Evolutionary conservation across 1,139 yeast genomes (phyloP).

Genomic region (Pichia sp.): DNA sequence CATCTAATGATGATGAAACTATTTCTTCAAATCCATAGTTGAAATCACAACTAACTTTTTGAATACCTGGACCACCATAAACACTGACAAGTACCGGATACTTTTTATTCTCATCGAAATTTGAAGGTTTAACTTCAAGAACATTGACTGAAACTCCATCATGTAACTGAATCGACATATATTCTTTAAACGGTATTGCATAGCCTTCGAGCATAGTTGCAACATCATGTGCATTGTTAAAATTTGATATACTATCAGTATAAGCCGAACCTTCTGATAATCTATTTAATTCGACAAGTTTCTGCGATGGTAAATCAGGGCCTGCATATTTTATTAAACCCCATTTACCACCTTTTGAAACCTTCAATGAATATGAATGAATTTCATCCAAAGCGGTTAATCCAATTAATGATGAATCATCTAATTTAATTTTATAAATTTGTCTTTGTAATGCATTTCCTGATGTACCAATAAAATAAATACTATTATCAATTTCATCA

Average conservation of each 20-base stretch:
- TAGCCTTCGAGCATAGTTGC: constrained; percentile 32
- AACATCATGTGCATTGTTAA: constrained; percentile 31
- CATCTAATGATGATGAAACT: constrained; percentile 60
- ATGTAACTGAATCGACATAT: constrained; percentile 33
- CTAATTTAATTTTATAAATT: constrained; percentile 38
- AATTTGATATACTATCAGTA: constrained; percentile 25
- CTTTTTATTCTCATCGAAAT: constrained; percentile 50
- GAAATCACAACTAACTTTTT: constrained; percentile 52
- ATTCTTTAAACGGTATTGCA: constrained; percentile 52
- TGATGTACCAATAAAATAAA: constrained; percentile 62
- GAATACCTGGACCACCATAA: constrained; percentile 96
- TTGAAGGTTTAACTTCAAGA: constrained; percentile 69
- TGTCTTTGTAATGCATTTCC: constrained; percentile 52
- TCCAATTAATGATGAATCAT: constrained; percentile 16
- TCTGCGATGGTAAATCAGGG: constrained; percentile 63
- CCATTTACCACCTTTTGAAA: constrained; percentile 53
- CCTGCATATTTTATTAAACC: constrained; percentile 52
- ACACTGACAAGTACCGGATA: constrained; percentile 79
- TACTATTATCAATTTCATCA: constrained; percentile 42
- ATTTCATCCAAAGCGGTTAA: constrained; percentile 25
- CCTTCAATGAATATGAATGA: constrained; percentile 32
- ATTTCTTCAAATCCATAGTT: constrained; percentile 62
- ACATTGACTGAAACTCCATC: constrained; percentile 49
- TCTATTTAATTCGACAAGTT: constrained; percentile 42
- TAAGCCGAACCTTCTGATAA: constrained; percentile 29